Conservation (phyloP, 495 filamentous ascomycete species). For the Penicillium riverlandense region DNA sequence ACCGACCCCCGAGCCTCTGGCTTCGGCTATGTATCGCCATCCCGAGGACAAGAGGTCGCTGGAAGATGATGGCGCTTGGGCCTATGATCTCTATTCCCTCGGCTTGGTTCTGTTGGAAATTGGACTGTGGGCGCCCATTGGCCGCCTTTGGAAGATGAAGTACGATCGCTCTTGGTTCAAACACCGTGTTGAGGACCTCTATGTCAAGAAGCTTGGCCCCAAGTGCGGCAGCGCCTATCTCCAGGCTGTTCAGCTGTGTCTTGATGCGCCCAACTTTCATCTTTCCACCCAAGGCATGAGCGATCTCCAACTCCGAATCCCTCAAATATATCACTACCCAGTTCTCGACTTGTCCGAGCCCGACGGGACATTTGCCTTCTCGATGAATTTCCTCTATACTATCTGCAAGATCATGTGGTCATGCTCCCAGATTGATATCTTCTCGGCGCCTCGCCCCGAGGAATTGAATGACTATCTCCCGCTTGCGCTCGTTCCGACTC, state of each 20-base stretch:
- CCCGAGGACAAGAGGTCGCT: slow-evolving; percentile 61
- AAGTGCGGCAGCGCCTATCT: slow-evolving; percentile 72
- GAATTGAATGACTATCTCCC: slow-evolving; percentile 41
- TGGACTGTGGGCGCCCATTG: slow-evolving; percentile 79
- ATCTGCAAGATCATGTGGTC: slow-evolving; percentile 39
- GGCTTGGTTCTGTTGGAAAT: slow-evolving; percentile 80
- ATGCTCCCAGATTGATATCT: slow-evolving; percentile 40
- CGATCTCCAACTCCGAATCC: slow-evolving; percentile 34
- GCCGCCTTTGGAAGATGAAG: slow-evolving; percentile 58
- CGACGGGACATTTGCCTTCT: slow-evolving; percentile 39
- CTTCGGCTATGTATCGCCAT: slow-evolving; percentile 66
- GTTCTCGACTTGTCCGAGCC: slow-evolving; percentile 42
- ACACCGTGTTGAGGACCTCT: slow-evolving; percentile 52
- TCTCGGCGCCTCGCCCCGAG: slow-evolving; percentile 33
- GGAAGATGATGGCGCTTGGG: slow-evolving; percentile 43
- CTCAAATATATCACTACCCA: slow-evolving; percentile 41
- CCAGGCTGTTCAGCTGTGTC: slow-evolving; percentile 71
- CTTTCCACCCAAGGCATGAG: slow-evolving; percentile 50
- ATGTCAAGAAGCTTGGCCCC: slow-evolving; percentile 58
- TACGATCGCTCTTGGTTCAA: slow-evolving; percentile 60
- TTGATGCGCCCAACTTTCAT: slow-evolving; percentile 63
- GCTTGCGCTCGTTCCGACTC: slow-evolving; percentile 34
- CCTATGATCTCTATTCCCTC: slow-evolving; percentile 78
- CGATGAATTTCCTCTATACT: slow-evolving; percentile 43
- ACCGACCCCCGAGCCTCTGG: slow-evolving; percentile 41